Conservation (phyloP, 2,329 filamentous ascomycete species). For the Epichloe festucae region DNA sequence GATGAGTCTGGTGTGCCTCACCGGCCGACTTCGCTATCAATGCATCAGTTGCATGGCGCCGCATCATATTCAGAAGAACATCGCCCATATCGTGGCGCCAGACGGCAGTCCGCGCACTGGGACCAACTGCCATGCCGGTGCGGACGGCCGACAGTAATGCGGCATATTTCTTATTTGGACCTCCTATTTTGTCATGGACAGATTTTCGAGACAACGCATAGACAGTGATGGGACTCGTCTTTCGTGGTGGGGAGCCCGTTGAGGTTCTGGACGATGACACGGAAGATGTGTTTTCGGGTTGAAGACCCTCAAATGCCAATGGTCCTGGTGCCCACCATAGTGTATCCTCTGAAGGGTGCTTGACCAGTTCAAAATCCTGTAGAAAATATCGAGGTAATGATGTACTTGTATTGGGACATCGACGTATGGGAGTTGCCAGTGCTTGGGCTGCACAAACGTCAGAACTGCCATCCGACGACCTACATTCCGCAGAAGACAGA, state of each 20-base stretch:
- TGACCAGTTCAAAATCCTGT: constrained; percentile 43
- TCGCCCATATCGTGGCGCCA: constrained; percentile 42
- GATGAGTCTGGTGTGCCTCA: constrained; percentile 10
- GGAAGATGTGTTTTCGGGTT: neutral
- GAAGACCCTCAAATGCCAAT: constrained; percentile 18
- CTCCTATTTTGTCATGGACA: constrained; percentile 15
- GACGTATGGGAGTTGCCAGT: constrained; percentile 46
- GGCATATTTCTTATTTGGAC: constrained; percentile 7
- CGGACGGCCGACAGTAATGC: constrained; percentile 11
- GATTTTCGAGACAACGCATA: constrained; percentile 19
- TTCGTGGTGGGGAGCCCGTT: neutral
- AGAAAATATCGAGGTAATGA: constrained; percentile 49
- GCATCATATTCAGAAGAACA: constrained; percentile 37
- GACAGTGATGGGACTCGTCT: constrained; percentile 11
- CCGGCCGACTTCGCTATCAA: constrained; percentile 20
- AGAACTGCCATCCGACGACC: constrained; percentile 4
- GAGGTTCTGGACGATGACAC: neutral
- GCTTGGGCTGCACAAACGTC: constrained; percentile 39
- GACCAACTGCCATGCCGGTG: constrained; percentile 15
- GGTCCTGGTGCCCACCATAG: constrained; percentile 45
- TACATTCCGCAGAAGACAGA: too few relatives aligned
- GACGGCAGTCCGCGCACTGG: constrained; percentile 7
- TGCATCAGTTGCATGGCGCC: constrained; percentile 30
- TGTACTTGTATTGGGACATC: constrained; percentile 35
- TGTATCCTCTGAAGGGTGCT: constrained; percentile 37